Base-by-base conservation (phyloP, 2,329 filamentous ascomycete genomes). In the Calonectria montana region DNA sequence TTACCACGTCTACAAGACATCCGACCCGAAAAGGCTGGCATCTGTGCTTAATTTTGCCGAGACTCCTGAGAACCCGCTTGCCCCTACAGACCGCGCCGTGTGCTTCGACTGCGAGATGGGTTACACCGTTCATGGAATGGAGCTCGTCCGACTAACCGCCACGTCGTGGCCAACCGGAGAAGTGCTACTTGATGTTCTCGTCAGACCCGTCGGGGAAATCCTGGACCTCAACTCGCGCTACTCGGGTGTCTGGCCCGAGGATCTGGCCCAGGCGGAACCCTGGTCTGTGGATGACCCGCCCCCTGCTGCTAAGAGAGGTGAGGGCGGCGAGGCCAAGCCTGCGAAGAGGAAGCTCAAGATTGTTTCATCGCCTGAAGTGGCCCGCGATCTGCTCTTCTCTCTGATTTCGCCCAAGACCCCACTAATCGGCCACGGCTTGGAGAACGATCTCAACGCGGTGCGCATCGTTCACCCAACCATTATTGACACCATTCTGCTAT, bases 51-150 rank as follows among this genome's bases (percentile, higher is more conserved):
- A 96, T 64, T 99, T 97, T 81, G 89, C 91, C 69, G 84, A 90
- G 73, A 98, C 97, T 0, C 96, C 96, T 0, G 83, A 87, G 15
- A 95, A 95, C 75, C 81, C 85, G 1, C 78, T 84, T 2, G 87
- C 85, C 1, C 84, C 86, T 0, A 78, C 82, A 1, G 85, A 88
- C 65, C 89, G 90, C 41, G 94, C 93, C 2, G 91, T 98, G 13
- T 93, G 92, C 74, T 96, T 99, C 78, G 97, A 99, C 82, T 98
- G 97, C 79, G 97, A 99, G 81, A 99, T 99, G 97, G 94, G 94
- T 5, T 98, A 97, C 80, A 99, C 97, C 0, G 94, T 94, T 1
- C 84, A 93, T 62, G 97, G 97, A 0, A 86, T 98, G 75, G 97
- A 99, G 82, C 88, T 99, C 21, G 92, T 98, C 69, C 94, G 97